Percentiles rank a stretch among this genome's conserved stretches.
phyloP scores from a whole-genome alignment of 208 protist genomes.

The Acanthamoeba lenticulata region DNA sequence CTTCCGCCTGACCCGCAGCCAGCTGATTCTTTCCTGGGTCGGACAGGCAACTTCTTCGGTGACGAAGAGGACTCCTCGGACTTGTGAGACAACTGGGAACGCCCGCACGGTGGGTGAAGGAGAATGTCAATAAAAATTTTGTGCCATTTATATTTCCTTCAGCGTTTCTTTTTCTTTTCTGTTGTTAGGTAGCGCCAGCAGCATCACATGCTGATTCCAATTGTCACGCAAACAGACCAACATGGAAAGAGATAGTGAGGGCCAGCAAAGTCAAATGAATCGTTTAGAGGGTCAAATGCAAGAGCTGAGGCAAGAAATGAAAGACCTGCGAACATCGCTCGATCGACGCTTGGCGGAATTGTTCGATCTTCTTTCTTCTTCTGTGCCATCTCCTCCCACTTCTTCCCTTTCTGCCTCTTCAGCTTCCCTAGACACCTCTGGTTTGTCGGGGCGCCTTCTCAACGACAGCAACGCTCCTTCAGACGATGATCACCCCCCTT shows the following conservation, averaged over 20 bases:
- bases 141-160: no score
- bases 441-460: background rate
- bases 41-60: background rate
- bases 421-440: background rate
- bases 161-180: background rate
- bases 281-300: background rate
- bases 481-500: background rate
- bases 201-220: no score
- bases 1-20: no score
- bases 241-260: background rate
- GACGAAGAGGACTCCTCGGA: background rate
- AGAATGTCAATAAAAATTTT: no score
- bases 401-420: background rate
- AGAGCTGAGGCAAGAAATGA: background rate
- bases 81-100: no score
- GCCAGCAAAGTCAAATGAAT: background rate
- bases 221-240: background rate
- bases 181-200: no score
- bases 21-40: no score
- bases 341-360: conserved; percentile 20
- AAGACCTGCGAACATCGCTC: background rate
- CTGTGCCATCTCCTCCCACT: background rate
- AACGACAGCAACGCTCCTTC: background rate
- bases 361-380: background rate
- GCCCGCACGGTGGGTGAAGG: no score